phyloP scores from a whole-genome alignment of 345 rosid species.

The Eucalyptus tenuipes region DNA sequence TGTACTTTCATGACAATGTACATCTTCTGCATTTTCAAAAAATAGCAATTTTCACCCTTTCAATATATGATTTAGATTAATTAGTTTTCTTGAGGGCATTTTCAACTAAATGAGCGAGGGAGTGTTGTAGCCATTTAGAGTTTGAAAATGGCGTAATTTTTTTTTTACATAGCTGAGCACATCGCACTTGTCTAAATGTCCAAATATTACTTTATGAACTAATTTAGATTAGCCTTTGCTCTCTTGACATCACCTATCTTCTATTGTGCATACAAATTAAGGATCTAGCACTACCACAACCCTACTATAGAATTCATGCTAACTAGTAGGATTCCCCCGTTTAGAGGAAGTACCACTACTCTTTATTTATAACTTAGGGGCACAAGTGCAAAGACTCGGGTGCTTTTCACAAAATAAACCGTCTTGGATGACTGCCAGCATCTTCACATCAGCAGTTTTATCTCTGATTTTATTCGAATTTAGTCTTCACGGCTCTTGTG shows the following conservation, averaged over 20 bases:
- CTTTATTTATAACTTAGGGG: fast-evolving
- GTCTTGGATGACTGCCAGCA: not conserved
- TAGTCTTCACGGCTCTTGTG: not conserved
- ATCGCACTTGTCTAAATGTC: not conserved
- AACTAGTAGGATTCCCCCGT: not conserved
- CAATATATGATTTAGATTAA: not conserved
- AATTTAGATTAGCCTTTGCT: not conserved
- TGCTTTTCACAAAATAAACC: not conserved
- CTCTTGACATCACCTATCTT: not conserved
- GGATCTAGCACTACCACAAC: not conserved
- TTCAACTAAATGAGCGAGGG: not conserved
- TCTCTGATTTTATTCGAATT: not conserved
- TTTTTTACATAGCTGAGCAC: not conserved
- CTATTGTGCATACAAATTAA: not conserved
- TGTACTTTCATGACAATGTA: not conserved
- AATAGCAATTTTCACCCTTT: not conserved
- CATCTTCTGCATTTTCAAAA: not conserved
- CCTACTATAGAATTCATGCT: not conserved
- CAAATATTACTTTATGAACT: not conserved
- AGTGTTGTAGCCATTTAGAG: not conserved
- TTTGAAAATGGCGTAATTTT: not conserved
- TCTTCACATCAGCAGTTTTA: not conserved
- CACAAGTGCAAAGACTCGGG: not conserved
- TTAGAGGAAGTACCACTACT: not conserved
- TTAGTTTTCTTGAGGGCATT: not conserved